phyloP scores from a whole-genome alignment of 2,329 filamentous ascomycete species.

The Hymenotorrendiella dingleyae region DNA sequence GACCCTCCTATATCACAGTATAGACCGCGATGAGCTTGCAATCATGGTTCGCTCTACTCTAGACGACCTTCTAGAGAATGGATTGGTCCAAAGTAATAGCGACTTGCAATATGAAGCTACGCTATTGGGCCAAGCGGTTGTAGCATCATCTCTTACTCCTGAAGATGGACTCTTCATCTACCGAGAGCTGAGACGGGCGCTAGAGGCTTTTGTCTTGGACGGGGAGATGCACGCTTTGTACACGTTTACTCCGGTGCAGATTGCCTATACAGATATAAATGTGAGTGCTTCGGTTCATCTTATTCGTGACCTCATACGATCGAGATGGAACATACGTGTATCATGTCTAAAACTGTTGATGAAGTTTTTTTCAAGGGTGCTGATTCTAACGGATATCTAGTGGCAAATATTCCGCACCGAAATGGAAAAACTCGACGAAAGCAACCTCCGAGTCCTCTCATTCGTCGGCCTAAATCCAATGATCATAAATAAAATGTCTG shows the following conservation, averaged over 20 bases:
- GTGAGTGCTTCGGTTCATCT: slow-evolving; percentile 1
- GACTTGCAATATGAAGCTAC: slow-evolving; percentile 54
- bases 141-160: slow-evolving; percentile 66
- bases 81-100: slow-evolving; percentile 47
- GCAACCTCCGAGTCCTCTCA: slow-evolving; percentile 60
- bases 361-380: too few relatives aligned
- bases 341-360: too few relatives aligned
- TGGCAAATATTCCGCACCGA: slow-evolving; percentile 70
- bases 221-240: slow-evolving; percentile 77
- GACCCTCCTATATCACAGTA: slow-evolving; percentile 58
- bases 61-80: slow-evolving; percentile 47
- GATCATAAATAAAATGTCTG: slow-evolving; percentile 53
- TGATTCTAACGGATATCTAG: neutral
- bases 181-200: slow-evolving; percentile 59
- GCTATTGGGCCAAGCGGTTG: slow-evolving; percentile 62
- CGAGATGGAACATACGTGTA: too few relatives aligned
- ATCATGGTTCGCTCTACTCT: slow-evolving; percentile 54
- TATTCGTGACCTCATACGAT: neutral
- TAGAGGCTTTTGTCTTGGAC: slow-evolving; percentile 72
- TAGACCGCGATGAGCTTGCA: slow-evolving; percentile 43
- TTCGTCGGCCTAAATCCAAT: slow-evolving; percentile 65
- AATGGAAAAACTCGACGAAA: slow-evolving; percentile 65
- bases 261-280: slow-evolving; percentile 51
- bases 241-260: slow-evolving; percentile 67
- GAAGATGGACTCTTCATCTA: slow-evolving; percentile 71